Base-by-base conservation (phyloP, 306 rosid genomes). In the Vachellia pachyceras region DNA sequence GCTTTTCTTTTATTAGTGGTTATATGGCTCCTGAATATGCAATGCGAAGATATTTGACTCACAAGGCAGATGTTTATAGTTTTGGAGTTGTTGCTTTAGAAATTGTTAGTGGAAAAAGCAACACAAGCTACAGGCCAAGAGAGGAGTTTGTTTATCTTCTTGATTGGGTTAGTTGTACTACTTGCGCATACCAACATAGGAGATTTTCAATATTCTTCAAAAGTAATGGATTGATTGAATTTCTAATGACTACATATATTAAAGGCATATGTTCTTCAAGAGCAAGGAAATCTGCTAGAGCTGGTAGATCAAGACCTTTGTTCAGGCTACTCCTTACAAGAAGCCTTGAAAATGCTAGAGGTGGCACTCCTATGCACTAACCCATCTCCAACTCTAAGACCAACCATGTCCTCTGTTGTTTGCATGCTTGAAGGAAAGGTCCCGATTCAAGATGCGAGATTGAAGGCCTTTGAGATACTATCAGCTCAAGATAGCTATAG, bases 301-400 rank as follows among this genome's bases (percentile, higher is more conserved):
- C 20, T 49, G 1, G 55, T 49, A 7, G 20, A 49, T 49, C 8
- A 20, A 49, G 15, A 1, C 5, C n/a, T 49, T 17, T 7, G 20
- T 49, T 49, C 55, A 49, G 5, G 1, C 3, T 49, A 49, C 7
- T 49, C 55, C 7, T 15, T 20, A 14, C 7, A 49, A 0, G 55
- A 49, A 49, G 55, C 55, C 20, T 14, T 49, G 55, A 49, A 0
- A 49, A 49, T 49, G 55, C 6, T 49, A 7, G 55, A 49, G 20
- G 7, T 49, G 55, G 55, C 55, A 49, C 55, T 94, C 18, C 10
- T 92, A 17, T 94, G 98, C 91, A 90, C 97, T 69, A 94, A 89
- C 63, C 94, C 94, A 41, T 94, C 98, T 77, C 97, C 98, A 23
- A 94, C 94, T 73, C 96, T 90, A 6, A 84, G 98, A 45, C 97